Evolutionary conservation across 176 grass and related monocot species (phyloP).

Genomic region (Olyra latifolia): DNA sequence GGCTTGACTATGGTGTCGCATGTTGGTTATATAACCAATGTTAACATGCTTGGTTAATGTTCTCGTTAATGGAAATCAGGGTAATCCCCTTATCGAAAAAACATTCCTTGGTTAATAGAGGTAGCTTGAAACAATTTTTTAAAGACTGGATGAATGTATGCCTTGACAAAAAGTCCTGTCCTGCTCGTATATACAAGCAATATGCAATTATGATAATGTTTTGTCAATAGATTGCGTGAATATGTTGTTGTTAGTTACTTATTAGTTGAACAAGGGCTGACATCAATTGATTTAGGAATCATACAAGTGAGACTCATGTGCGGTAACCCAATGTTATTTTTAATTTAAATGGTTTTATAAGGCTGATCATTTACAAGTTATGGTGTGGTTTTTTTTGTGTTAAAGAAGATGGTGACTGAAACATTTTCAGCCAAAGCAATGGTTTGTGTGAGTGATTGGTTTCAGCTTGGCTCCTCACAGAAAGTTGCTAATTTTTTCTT

Average conservation of each 20-base stretch:
- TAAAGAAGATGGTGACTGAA: background rate
- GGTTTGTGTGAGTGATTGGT: background rate
- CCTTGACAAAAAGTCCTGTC: background rate
- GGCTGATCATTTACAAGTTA: background rate
- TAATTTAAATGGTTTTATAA: constrained; percentile 5
- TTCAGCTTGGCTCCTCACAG: background rate
- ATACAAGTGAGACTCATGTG: background rate
- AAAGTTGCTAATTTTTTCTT: background rate
- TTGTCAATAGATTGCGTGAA: background rate
- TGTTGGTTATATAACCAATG: background rate
- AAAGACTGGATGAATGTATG: background rate
- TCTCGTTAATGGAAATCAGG: too few species aligned
- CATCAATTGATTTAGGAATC: background rate
- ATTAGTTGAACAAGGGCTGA: background rate
- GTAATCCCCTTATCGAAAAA: too few species aligned
- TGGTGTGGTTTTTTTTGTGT: background rate
- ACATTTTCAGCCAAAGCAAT: constrained; percentile 20
- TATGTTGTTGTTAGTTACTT: background rate
- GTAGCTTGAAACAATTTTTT: background rate
- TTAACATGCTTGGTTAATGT: too few species aligned
- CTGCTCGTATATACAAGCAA: background rate
- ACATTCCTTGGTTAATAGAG: background rate
- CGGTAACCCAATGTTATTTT: background rate
- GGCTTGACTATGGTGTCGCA: background rate
- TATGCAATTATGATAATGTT: background rate